Base-by-base conservation (phyloP, 2,329 filamentous ascomycete species). In the Fusarium incarnatum region DNA sequence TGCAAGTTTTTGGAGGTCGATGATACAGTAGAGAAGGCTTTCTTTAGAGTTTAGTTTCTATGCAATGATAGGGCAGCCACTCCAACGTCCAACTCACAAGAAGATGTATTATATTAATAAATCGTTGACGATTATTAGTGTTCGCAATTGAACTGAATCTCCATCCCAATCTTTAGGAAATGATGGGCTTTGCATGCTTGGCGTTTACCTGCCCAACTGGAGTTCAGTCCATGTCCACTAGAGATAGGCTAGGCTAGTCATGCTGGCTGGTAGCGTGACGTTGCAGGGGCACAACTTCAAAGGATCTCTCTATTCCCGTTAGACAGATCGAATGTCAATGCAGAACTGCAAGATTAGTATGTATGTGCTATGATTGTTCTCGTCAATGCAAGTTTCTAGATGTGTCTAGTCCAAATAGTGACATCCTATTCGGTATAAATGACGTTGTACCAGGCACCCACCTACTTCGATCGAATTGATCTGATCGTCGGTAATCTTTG, bases 221-320 rank as follows among this genome's bases (percentile, higher is more conserved):
- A 46, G 32, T 37, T 32, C 37, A 56, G 40, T 30, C 34, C 49
- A 18, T 40, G 40, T 30, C 34, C 49, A 42, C 49, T 42, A 27
- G 27, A 41, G 54, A 37, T 53, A 18, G 42, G 55, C 45, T 56
- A 41, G 32, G 9, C 56, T 60, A 63, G 60, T 60, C 60, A 62
- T 50, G 55, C 10, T 30, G 55, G 41, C 46, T 53, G 47, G n/a
- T 27, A 53, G 40, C 41, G 60, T 63, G 60, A 63, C 32, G 46
- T 53, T 60, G 13, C 41, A 60, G 34, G 40, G 60, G 25, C 40
- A 32, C n/a, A 28, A 53, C 32, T 53, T 22, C 10, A 32, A 28
- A 41, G 34, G 28, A 28, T 58, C 22, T 18, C 22, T 50, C 47
- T 53, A 42, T 28, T 53, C 34, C 23, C 49, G 32, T 42, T 42